A percentile compares a stretch with the other conserved stretches of the same genome.
phyloP scores from a whole-genome alignment of 306 rosid species.

The Biancaea sappan region DNA sequence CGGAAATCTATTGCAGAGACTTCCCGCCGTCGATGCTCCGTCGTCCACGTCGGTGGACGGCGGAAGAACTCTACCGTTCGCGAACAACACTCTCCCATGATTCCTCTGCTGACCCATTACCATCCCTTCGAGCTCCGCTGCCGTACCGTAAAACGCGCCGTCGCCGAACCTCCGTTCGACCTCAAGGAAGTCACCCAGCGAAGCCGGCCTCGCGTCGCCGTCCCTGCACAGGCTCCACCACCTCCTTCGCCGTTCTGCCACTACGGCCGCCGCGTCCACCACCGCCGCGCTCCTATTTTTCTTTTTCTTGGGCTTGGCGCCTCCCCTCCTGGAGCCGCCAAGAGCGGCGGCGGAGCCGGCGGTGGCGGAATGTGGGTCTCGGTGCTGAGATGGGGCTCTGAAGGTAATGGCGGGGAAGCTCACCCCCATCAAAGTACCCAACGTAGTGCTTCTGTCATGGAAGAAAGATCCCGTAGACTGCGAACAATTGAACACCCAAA shows the following conservation, averaged over 20 bases:
- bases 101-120: slow-evolving; percentile 52
- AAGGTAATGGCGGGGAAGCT: slow-evolving; percentile 82
- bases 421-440: slow-evolving; percentile 92
- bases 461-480: slow-evolving; percentile 96
- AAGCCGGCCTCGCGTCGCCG: slow-evolving; percentile 68
- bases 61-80: slow-evolving; percentile 84
- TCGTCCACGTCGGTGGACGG: slow-evolving; percentile 62
- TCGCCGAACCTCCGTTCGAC: slow-evolving; percentile 90
- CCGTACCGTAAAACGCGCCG: slow-evolving; percentile 73
- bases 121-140: slow-evolving; percentile 89
- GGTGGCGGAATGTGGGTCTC: slow-evolving; percentile 44
- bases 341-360: neutral
- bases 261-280: slow-evolving; percentile 31
- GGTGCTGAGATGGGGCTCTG: slow-evolving; percentile 80
- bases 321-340: slow-evolving; percentile 39
- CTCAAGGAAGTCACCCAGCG: slow-evolving; percentile 88
- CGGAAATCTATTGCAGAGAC: slow-evolving; percentile 66
- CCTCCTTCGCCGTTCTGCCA: slow-evolving; percentile 63
- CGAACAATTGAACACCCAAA: slow-evolving; percentile 6
- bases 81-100: slow-evolving; percentile 61
- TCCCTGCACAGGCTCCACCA: slow-evolving; percentile 96
- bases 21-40: slow-evolving; percentile 52
- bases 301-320: slow-evolving; percentile 53
- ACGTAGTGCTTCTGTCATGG: slow-evolving; percentile 85
- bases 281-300: slow-evolving; percentile 24